Base-by-base conservation (phyloP, 164 flowering plant species). In the Aristolochia contorta region DNA sequence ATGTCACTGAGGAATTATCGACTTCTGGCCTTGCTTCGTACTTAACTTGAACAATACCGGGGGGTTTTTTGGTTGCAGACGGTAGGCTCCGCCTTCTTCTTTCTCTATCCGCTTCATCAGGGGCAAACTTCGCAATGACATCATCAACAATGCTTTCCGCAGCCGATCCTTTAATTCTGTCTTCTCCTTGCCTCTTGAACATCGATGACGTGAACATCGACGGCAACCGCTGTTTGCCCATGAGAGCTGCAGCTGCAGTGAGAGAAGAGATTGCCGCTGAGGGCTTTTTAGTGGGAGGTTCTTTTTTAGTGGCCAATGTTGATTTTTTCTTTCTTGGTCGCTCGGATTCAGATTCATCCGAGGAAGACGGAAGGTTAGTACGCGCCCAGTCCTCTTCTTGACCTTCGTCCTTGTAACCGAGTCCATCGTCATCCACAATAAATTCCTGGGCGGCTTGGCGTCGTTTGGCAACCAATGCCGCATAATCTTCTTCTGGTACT, bases 371-470 rank as follows among this genome's bases (percentile, higher is more conserved):
- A 16, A 65, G 61, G 0, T 81, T 83, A 2, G 80, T 73, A 18
- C 63, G 65, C 4, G 84, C 63, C 99, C 99, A 91, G 57, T 94
- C 97, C 67, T 85, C 99, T 58, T 91, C 99, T 62, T 87, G 78
- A 8, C 97, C 99, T 33, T 81, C 84, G 59, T 94, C 97, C 9
- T 77, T 75, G 65, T 91, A 94, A 5, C 96, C 97, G 12, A 84
- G 76, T 33, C 87, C 93, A 47, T 88, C 78, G 57, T 88, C 97
- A 59, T 86, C 93, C 2, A 84, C 96, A 14, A 94, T 82, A 75
- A 94, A 94, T 0, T 78, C 87, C 1, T 70, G 69, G 16, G 52
- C 77, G 37, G 87, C 88, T 30, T 83, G 85, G 0, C 84, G 77
- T 50, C 97, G 96, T 71, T 80, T 82, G 12, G 86, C 81, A 12